Percentiles rank a stretch among this genome's conserved stretches.
These are phyloP conservation scores for Dictyostelium brefeldianum DNA, from an alignment of 78 protist species.

Conservation along the genomic window DNA sequence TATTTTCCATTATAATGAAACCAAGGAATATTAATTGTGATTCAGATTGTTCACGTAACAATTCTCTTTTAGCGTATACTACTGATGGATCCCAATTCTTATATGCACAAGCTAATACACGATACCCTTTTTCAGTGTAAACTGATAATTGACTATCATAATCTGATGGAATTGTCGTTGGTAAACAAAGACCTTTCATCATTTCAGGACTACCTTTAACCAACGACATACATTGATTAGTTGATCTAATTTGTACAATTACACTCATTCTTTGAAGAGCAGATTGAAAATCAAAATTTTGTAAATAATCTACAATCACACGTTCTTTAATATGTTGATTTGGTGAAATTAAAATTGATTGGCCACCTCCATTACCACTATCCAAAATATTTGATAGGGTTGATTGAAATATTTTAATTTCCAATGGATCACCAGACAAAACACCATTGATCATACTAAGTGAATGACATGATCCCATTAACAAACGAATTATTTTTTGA, in stretches of 20 bases:
- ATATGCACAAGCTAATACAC: conserved; percentile 92
- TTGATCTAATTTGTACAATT: conserved; percentile 9
- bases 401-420: conserved; percentile 88
- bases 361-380: not conserved
- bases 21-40: conserved; percentile 74
- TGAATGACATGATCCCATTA: conserved; percentile 88
- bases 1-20: conserved; percentile 83
- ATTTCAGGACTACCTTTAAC: conserved; percentile 96
- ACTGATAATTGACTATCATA: conserved; percentile 29
- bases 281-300: conserved; percentile 81
- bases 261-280: conserved; percentile 92
- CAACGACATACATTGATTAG: not conserved
- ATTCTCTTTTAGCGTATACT: not conserved
- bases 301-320: not conserved
- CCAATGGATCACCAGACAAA: conserved; percentile 93
- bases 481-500: not conserved
- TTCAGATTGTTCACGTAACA: conserved; percentile 68
- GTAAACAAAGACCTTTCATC: conserved; percentile 67
- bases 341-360: not conserved
- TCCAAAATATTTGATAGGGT: conserved; percentile 68
- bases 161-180: conserved; percentile 82
- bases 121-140: conserved; percentile 87
- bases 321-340: not conserved
- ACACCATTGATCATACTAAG: conserved; percentile 63
- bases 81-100: not conserved